phyloP scores from a whole-genome alignment of 106 monocot species.

The Apostasia ramifera region DNA sequence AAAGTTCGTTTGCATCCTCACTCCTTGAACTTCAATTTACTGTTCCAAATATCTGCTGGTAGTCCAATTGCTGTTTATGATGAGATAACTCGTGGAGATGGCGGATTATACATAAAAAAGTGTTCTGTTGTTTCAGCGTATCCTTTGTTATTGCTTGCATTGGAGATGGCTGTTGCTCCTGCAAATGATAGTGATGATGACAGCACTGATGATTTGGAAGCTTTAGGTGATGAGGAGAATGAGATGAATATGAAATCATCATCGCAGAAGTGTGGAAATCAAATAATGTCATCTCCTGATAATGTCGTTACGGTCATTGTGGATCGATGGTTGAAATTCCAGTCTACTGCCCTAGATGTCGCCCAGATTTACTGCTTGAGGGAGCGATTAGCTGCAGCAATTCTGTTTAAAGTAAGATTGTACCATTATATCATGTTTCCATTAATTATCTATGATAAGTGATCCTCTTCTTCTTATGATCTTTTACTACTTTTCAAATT shows the following conservation, averaged over 20 bases:
- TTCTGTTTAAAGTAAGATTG: slow-evolving; percentile 70
- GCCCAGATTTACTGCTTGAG: slow-evolving; percentile 95
- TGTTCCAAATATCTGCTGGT: slow-evolving; percentile 34
- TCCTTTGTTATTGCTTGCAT: slow-evolving; percentile 64
- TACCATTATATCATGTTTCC: too few relatives aligned
- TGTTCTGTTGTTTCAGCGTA: slow-evolving; percentile 66
- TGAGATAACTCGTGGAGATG: slow-evolving; percentile 87
- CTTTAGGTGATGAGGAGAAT: slow-evolving; percentile 44
- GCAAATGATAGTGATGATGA: slow-evolving; percentile 29
- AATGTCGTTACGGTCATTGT: slow-evolving; percentile 65
- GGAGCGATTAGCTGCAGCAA: slow-evolving; percentile 67
- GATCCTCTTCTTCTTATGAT: too few relatives aligned
- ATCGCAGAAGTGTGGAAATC: slow-evolving; percentile 23
- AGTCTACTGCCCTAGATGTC: slow-evolving; percentile 78
- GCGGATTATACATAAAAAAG: slow-evolving; percentile 67
- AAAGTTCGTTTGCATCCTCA: slow-evolving; percentile 81
- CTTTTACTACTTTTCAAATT: too few relatives aligned
- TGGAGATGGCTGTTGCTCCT: slow-evolving; percentile 88
- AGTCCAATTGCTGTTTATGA: slow-evolving; percentile 65
- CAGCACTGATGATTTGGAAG: slow-evolving; percentile 38
- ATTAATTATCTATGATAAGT: too few relatives aligned
- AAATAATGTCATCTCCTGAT: slow-evolving; percentile 91
- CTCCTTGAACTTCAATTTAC: slow-evolving; percentile 64
- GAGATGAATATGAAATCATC: slow-evolving; percentile 23
- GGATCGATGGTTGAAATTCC: slow-evolving; percentile 84